Percentiles rank a stretch among this genome's conserved stretches.
Conservation (phyloP, 805 yeast genomes). For the Komagataella mondaviorum region DNA sequence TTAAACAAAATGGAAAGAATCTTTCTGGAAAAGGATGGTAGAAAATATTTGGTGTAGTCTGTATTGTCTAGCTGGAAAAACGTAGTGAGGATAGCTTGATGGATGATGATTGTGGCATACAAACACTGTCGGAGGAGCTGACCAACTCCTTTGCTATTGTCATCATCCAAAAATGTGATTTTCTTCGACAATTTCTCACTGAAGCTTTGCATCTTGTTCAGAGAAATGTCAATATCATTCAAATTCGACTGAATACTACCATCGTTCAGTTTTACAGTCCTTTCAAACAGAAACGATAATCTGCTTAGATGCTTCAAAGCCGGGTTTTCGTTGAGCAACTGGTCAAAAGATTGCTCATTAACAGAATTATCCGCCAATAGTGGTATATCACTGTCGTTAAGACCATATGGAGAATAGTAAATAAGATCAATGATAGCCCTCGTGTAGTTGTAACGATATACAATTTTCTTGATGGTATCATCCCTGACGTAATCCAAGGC, state of each 20-base stretch:
- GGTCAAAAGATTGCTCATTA: neutral
- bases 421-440: neutral
- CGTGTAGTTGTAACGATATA: neutral
- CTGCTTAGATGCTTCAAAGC: constrained; percentile 33
- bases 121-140: constrained; percentile 23
- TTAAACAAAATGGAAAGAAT: constrained; percentile 28
- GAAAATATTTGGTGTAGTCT: constrained; percentile 5
- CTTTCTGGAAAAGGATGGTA: constrained; percentile 12
- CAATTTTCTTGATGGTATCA: neutral
- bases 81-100: constrained; percentile 32
- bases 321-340: constrained; percentile 16
- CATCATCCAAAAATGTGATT: constrained; percentile 5
- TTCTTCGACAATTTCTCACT: constrained; percentile 9
- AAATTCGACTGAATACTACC: constrained; percentile 5
- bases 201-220: constrained; percentile 17
- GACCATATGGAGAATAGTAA: constrained; percentile 1
- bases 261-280: constrained; percentile 6
- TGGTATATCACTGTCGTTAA: neutral
- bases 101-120: constrained; percentile 34
- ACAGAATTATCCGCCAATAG: neutral
- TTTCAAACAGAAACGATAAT: constrained; percentile 25
- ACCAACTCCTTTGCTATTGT: neutral
- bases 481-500: neutral
- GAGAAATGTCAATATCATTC: constrained; percentile 10
- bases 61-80: constrained; percentile 13